These are phyloP conservation scores for Pestalotiopsis sp. DNA, from an alignment of 2,329 filamentous ascomycete species.

Conservation along the genomic window DNA sequence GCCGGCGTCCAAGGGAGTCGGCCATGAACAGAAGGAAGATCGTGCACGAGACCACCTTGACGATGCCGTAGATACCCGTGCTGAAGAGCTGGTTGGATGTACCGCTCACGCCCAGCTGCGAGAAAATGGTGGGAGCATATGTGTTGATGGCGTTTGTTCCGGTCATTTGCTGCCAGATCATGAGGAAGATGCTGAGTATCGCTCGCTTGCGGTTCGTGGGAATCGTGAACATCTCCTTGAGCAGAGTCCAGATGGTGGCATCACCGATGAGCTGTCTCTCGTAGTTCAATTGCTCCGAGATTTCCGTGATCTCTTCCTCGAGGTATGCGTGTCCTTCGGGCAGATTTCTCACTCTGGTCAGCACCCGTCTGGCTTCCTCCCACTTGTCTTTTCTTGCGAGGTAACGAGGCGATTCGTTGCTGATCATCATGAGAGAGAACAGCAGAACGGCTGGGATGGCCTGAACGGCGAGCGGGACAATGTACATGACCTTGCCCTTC, in stretches of 20 bases:
- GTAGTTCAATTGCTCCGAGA: constrained; percentile 61
- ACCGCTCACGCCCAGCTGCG: constrained; percentile 39
- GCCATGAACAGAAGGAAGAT: constrained; percentile 61
- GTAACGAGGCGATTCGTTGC: constrained; percentile 66
- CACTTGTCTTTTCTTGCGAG: constrained; percentile 65
- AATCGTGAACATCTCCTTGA: constrained; percentile 65
- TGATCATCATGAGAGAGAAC: constrained; percentile 60
- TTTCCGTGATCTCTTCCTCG: constrained; percentile 62
- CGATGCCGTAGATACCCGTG: constrained; percentile 64
- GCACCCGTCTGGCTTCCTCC: constrained; percentile 59
- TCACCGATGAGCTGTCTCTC: constrained; percentile 61
- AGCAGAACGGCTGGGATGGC: constrained; percentile 63
- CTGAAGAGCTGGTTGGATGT: constrained; percentile 58
- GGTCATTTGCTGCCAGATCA: constrained; percentile 76
- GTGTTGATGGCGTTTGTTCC: constrained; percentile 46
- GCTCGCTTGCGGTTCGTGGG: constrained; percentile 64
- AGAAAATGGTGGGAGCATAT: constrained; percentile 34
- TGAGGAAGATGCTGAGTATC: constrained; percentile 59
- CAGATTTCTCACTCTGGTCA: constrained; percentile 59
- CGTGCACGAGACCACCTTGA: constrained; percentile 60
- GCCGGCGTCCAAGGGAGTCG: constrained; percentile 60
- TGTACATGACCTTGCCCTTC: constrained; percentile 39
- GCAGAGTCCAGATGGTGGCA: constrained; percentile 55
- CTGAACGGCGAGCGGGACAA: constrained; percentile 65
- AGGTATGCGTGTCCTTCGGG: constrained; percentile 54